These are phyloP conservation scores for Cetraspora pellucida DNA, from an alignment of 192 early-diverging fungal genomes.

Conservation along the genomic window DNA sequence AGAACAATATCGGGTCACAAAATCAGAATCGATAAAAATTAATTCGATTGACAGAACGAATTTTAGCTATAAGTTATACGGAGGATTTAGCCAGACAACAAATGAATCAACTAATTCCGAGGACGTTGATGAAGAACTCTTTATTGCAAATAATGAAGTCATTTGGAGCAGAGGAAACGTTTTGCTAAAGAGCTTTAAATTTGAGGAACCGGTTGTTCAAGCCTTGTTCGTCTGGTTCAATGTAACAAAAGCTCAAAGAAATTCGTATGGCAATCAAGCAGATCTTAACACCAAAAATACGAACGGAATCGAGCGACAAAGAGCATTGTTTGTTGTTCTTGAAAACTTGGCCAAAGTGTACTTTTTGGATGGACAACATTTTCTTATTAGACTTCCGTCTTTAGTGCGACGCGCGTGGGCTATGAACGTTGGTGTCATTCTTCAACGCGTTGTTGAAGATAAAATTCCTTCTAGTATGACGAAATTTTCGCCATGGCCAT, in stretches of 20 bases:
- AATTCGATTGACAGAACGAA: neutral
- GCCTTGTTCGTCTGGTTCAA: slow-evolving; percentile 48
- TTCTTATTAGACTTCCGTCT: slow-evolving; percentile 46
- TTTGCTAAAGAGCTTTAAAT: slow-evolving; percentile 41
- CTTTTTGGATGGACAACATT: slow-evolving; percentile 41
- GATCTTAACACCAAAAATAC: neutral
- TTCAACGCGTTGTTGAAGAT: slow-evolving; percentile 40
- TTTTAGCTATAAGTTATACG: slow-evolving; percentile 14
- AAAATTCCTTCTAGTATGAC: neutral
- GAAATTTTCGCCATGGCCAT: neutral
- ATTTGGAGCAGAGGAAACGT: slow-evolving; percentile 45
- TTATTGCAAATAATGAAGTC: slow-evolving; percentile 35
- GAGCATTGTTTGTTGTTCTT: slow-evolving; percentile 42
- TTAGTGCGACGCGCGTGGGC: slow-evolving; percentile 47
- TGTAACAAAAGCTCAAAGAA: slow-evolving; percentile 30
- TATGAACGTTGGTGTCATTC: slow-evolving; percentile 48
- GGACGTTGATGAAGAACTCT: slow-evolving; percentile 45
- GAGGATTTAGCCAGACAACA: neutral
- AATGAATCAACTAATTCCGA: neutral
- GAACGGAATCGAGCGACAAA: slow-evolving; percentile 24
- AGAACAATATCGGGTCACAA: too few species aligned
- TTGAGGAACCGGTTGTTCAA: slow-evolving; percentile 40
- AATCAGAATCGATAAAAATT: too few species aligned
- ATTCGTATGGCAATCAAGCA: slow-evolving; percentile 1
- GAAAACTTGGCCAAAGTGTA: slow-evolving; percentile 40